These are phyloP conservation scores for Atkinsonella texensis DNA, from an alignment of 2,329 filamentous ascomycete species.

Conservation along the genomic window DNA sequence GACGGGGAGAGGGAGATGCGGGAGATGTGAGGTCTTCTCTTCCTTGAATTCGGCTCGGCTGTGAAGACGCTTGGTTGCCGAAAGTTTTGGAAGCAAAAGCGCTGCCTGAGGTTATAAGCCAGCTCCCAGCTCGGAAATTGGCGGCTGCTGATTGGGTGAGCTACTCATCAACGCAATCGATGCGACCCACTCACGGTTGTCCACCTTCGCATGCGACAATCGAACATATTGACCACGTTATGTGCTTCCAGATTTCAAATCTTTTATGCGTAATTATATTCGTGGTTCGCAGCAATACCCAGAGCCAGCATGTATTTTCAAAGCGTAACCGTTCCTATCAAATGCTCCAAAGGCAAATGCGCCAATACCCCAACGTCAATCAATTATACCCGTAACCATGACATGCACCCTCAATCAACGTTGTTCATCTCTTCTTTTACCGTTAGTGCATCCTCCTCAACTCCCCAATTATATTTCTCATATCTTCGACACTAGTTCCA, in stretches of 20 bases:
- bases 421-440: not conserved
- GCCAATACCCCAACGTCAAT: not conserved
- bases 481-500: slow-evolving; percentile 49
- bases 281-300: too few relatives aligned
- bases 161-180: slow-evolving; percentile 5
- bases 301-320: too few relatives aligned
- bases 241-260: too few relatives aligned
- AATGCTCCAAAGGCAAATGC: not conserved
- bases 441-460: slow-evolving; percentile 47
- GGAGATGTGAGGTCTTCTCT: slow-evolving; percentile 36
- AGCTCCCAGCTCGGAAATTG: slow-evolving; percentile 33
- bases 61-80: slow-evolving; percentile 27
- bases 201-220: not conserved
- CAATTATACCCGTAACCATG: not conserved
- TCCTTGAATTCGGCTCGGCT: slow-evolving; percentile 16
- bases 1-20: slow-evolving; percentile 10
- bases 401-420: not conserved
- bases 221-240: not conserved
- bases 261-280: too few relatives aligned
- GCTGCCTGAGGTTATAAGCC: slow-evolving; percentile 31
- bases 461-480: slow-evolving; percentile 50
- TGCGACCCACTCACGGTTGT: not conserved
- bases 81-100: slow-evolving; percentile 27
- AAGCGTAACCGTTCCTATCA: not conserved
- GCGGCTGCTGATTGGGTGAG: slow-evolving; percentile 30